Base-by-base conservation (phyloP, 2,329 filamentous ascomycete genomes). In the Fusarium miscanthi region DNA sequence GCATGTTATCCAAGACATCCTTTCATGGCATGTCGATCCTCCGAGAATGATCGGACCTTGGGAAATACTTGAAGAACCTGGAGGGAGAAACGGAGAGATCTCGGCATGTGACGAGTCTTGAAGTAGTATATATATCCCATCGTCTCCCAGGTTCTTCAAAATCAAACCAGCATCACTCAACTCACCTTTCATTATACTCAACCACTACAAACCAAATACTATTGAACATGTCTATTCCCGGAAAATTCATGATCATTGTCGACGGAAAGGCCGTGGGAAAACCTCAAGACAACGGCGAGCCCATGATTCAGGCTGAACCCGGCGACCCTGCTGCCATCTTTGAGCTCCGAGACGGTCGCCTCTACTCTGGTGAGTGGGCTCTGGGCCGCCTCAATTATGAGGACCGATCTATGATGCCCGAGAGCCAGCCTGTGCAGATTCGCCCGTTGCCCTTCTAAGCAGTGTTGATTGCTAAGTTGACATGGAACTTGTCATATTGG, bases 291-390 rank as follows among this genome's bases (percentile, higher is more conserved):
- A 49, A 48, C 9, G 52, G 48, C 16, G 54, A 65, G 2, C 38
- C 56, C 14, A 31, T 56, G 6, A 41, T 69, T 3, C 70, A 65
- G 8, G 65, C 70, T 17, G 8, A 61, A 10, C 19, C 49, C 0
- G 51, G 52, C 1, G 23, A 41, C 1, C 59, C 72, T 8, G 31
- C 64, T 3, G 70, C 70, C 9, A 19, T 73, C 13, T 73, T 72
- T 12, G 42, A 54, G 8, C 10, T 72, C 5, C 56, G 40, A 14
- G n/a, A 41, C 1, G 35, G 58, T 9, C 59, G 17, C 1, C 52
- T 72, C 0, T 14, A 59, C 7, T 70, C 63, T 19, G 60, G 56
- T 0, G 69, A 53, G 1, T 72, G 57, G 51, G 49, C 49, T 21
- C 14, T 72, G 40, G 70, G 70, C 4, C 70, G 70, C 2, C 23